Base-by-base conservation (phyloP, 2,329 filamentous ascomycete genomes). In the Beauveria sp. region DNA sequence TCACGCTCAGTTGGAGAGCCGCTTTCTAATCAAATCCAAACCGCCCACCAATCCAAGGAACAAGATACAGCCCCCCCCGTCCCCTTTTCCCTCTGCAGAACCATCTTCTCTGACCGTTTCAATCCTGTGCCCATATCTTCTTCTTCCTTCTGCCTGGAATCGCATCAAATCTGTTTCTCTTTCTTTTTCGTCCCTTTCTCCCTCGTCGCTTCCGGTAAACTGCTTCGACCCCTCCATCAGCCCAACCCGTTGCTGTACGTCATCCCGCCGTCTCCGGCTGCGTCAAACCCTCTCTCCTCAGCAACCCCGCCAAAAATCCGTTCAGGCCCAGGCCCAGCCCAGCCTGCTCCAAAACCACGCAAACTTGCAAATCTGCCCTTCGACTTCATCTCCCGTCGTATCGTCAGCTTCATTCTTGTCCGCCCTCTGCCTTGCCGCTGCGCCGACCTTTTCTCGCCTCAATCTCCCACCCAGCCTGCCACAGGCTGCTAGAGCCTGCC, bases 271-370 rank as follows among this genome's bases (percentile, higher is more conserved):
- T 48, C 42, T 54, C 59, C 59, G 59, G 50, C 51, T 48, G 58
- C 58, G n/a, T 20, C 42, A 16, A n/a, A n/a, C n/a, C 38, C 50
- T 52, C 38, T 48, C 31, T 16, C 22, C 50, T 22, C 43, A 48
- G 20, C 50, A 48, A 61, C 59, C 59, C 59, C 59, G 59, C 59
- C 59, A 61, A 48, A 61, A 53, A 60, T 49, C 59, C 20, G 45
- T 28, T 43, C 42, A 61, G 43, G 43, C 49, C 48, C 57, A 60
- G 49, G 49, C 57, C 57, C 43, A 57, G 43, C 54, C 54, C 20
- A n/a, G 38, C 40, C 52, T 43, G 56, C 56, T 31, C 26, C 57
- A 60, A 60, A 60, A 60, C 50, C 51, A 54, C 50, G 51, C 50
- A 60, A 61, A 60, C 34, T 38, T 16, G 34, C 40, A 60, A 26